phyloP scores from a whole-genome alignment of 1,284 basidiomycete species.

The Ceraceosorus guamensis region DNA sequence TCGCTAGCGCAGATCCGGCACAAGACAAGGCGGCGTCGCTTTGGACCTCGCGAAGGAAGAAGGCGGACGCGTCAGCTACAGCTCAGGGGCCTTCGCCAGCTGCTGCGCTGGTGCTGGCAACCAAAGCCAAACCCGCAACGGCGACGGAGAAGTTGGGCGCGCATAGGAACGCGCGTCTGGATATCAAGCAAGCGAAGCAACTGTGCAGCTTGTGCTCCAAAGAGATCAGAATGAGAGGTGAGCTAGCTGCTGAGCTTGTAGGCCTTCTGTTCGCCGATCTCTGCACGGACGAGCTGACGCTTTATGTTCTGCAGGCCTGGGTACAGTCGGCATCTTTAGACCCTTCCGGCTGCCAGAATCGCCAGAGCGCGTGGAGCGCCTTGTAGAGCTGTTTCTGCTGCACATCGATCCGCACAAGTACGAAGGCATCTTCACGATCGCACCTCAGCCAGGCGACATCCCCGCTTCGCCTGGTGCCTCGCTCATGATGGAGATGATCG shows the following conservation, averaged over 20 bases:
- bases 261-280: neutral
- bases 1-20: neutral
- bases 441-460: no score
- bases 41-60: neutral
- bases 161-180: neutral
- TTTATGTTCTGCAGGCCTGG: constrained; percentile 17
- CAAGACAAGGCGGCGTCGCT: neutral
- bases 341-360: constrained; percentile 31
- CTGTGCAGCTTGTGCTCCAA: constrained; percentile 1
- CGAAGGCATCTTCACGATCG: constrained; percentile 22
- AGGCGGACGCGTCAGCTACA: no score
- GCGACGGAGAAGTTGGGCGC: neutral
- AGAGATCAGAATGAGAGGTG: constrained; percentile 8
- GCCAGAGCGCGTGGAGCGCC: constrained; percentile 15
- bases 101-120: neutral
- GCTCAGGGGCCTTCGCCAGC: no score
- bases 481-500: constrained; percentile 1
- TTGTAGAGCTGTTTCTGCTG: constrained; percentile 33
- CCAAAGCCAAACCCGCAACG: neutral
- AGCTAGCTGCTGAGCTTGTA: neutral
- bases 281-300: neutral
- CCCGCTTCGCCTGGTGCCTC: constrained; percentile 15
- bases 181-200: neutral
- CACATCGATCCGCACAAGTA: constrained; percentile 22
- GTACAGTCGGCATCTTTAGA: constrained; percentile 31